These are phyloP conservation scores for Neospora caninum DNA, from an alignment of 169 alveolate genomes.

Conservation along the genomic window DNA sequence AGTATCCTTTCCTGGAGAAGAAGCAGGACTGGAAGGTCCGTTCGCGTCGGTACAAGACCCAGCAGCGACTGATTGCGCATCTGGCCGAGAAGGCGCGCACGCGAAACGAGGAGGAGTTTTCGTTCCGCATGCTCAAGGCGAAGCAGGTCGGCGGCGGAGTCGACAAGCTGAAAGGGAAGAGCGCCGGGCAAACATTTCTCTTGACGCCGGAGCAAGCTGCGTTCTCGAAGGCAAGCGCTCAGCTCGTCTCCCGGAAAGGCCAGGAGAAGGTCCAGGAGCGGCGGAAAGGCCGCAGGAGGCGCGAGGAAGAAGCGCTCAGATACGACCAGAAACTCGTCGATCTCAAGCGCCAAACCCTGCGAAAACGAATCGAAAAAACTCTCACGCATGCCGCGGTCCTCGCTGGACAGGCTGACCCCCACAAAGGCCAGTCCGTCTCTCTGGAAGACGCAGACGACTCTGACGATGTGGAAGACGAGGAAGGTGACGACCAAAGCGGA, in stretches of 20 bases:
- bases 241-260: slow-evolving; percentile 13
- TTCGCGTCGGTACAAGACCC: slow-evolving; percentile 22
- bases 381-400: background rate
- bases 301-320: background rate
- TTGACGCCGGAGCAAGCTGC: slow-evolving; percentile 47
- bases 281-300: background rate
- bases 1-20: slow-evolving; percentile 30
- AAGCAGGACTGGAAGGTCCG: slow-evolving; percentile 52
- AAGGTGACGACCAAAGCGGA: background rate
- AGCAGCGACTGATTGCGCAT: slow-evolving; percentile 43
- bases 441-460: slow-evolving; percentile 2
- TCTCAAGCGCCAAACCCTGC: slow-evolving; percentile 35
- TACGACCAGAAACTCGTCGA: background rate
- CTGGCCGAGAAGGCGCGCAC: slow-evolving; percentile 49
- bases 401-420: background rate
- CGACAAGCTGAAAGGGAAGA: background rate
- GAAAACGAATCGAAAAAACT: background rate
- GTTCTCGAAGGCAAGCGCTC: background rate
- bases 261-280: slow-evolving; percentile 14
- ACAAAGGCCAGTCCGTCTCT: background rate
- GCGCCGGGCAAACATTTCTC: slow-evolving; percentile 1
- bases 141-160: slow-evolving; percentile 43
- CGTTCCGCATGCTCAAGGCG: slow-evolving; percentile 38
- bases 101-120: slow-evolving; percentile 33
- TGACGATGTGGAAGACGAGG: background rate